Base-by-base conservation (phyloP, 2,329 filamentous ascomycete species). In the Trichoderma koningiopsis region DNA sequence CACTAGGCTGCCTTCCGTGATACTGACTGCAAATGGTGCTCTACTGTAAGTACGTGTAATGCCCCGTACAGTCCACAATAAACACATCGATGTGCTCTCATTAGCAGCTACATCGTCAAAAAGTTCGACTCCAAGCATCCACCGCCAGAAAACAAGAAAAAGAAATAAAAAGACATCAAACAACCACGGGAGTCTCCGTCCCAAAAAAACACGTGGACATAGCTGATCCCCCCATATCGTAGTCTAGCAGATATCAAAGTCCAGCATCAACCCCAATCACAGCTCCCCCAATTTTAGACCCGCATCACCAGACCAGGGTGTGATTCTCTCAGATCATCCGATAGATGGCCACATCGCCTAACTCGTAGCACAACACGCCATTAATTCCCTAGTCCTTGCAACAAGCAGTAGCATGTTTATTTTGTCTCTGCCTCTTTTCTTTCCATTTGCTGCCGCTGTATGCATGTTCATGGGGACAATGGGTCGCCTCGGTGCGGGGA, bases 261-360 rank as follows among this genome's bases (percentile, higher is more conserved):
- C 43, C 11, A 47, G 19, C 22, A 24, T 22, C 19, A 27, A 29
- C 49, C 43, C 24, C 22, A 35, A 35, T 14, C 33, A 35, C 33
- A 35, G 33, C 31, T 37, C 47, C 19, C 60, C 31, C 47, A 22
- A 27, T 19, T 55, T 10, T 43, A 53, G 31, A 33, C 52, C 62
- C 35, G 62, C 62, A 66, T 66, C 53, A 66, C 62, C 62, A 58
- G 62, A 66, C 62, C 62, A 37, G 62, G 62, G 62, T 57, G 62
- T 47, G 52, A 65, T 57, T 43, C 62, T 47, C 22, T 57, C 53
- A 40, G 52, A 66, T 66, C 62, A 66, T 43, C 52, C 62, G 53
- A 66, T 66, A 47, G 52, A 53, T 52, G 56, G 56, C 31, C 40
- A 33, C 61, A 57, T 66, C 49, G 49, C 47, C 47, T 49, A 22